phyloP scores from a whole-genome alignment of 1,139 yeast species.

The Suhomyces taliae region DNA sequence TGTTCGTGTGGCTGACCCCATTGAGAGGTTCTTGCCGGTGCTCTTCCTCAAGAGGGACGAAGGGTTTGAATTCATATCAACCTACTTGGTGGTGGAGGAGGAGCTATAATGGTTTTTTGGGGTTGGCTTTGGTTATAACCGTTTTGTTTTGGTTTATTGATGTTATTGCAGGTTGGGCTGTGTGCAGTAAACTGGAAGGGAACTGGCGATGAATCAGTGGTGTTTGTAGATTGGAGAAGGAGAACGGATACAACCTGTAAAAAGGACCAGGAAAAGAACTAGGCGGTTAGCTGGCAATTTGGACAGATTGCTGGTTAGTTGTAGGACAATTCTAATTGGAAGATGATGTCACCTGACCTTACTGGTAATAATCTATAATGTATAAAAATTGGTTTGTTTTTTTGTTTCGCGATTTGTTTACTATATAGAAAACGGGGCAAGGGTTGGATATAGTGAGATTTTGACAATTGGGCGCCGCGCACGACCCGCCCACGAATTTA shows the following conservation, averaged over 20 bases:
- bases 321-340: background rate
- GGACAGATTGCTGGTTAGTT: too few species aligned
- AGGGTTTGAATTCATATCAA: conserved; percentile 16
- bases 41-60: conserved; percentile 30
- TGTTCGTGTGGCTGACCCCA: conserved; percentile 38
- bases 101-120: too few species aligned
- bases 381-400: too few species aligned
- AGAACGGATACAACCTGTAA: background rate
- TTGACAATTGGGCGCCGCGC: conserved; percentile 1
- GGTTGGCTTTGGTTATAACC: too few species aligned
- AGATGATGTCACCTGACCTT: background rate
- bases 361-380: background rate
- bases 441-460: background rate
- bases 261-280: conserved; percentile 2
- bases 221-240: too few species aligned
- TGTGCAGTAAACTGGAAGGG: too few species aligned
- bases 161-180: too few species aligned
- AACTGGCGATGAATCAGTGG: too few species aligned
- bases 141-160: too few species aligned
- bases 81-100: too few species aligned
- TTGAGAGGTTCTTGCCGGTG: conserved; percentile 34
- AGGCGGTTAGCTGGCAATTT: background rate
- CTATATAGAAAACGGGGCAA: background rate
- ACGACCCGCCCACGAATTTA: background rate
- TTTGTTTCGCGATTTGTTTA: background rate